Conservation (phyloP, 2,329 filamentous ascomycete species). For the Pezicula neosporulosa region DNA sequence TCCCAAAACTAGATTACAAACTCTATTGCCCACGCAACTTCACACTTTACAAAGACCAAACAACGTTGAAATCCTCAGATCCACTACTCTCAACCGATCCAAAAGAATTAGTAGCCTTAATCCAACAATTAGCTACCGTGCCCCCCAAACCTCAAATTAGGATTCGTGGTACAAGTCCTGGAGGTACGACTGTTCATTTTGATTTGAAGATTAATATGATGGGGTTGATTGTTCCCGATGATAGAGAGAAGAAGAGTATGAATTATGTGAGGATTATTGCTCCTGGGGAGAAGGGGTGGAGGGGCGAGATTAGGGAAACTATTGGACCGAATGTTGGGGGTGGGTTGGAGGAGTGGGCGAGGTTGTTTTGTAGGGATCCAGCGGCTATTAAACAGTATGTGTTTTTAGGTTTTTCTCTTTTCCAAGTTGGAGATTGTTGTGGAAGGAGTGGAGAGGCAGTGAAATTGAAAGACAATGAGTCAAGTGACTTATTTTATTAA, state of each 20-base stretch:
- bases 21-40: slow-evolving; percentile 49
- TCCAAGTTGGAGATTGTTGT: too few relatives aligned
- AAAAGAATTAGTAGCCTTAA: slow-evolving; percentile 40
- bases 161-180: slow-evolving; percentile 40
- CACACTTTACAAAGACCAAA: slow-evolving; percentile 45
- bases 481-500: background rate
- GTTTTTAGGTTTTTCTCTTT: slow-evolving; percentile 1
- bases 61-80: slow-evolving; percentile 42
- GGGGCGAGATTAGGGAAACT: slow-evolving; percentile 29
- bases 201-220: slow-evolving; percentile 52
- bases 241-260: slow-evolving; percentile 35
- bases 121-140: slow-evolving; percentile 46
- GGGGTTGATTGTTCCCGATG: slow-evolving; percentile 46
- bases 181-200: slow-evolving; percentile 42
- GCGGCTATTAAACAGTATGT: slow-evolving; percentile 18
- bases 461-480: too few relatives aligned
- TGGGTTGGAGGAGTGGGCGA: slow-evolving; percentile 19
- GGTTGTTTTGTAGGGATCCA: slow-evolving; percentile 20
- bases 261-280: slow-evolving; percentile 52
- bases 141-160: slow-evolving; percentile 53
- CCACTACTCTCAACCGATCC: slow-evolving; percentile 45
- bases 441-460: too few relatives aligned
- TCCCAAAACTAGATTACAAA: slow-evolving; percentile 22
- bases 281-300: slow-evolving; percentile 45
- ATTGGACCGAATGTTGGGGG: slow-evolving; percentile 7